A percentile compares a stretch with the other conserved stretches of the same genome.
These are phyloP conservation scores for Conringia planisiliqua DNA, from an alignment of 345 rosid genomes.

Conservation along the genomic window DNA sequence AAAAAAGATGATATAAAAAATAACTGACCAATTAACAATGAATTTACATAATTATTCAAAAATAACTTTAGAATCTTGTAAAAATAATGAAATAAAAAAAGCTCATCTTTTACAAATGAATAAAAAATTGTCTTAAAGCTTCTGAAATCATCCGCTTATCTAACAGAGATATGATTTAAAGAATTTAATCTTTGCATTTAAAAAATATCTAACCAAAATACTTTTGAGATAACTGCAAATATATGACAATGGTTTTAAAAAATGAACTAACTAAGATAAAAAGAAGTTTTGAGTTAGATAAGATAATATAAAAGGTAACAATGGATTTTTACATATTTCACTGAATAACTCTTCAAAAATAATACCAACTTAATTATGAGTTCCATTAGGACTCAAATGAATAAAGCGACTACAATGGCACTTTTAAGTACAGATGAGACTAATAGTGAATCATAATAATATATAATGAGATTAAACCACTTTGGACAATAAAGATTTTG, in stretches of 20 bases:
- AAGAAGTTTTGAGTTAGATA: neutral
- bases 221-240: neutral
- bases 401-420: slow-evolving; percentile 21
- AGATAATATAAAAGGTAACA: neutral
- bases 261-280: neutral
- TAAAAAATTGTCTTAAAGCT: too few relatives aligned
- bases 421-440: slow-evolving; percentile 26
- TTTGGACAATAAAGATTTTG: slow-evolving; percentile 9
- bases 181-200: neutral
- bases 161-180: neutral
- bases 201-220: neutral
- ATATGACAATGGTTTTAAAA: neutral
- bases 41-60: neutral
- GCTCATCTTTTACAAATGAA: too few relatives aligned
- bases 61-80: neutral
- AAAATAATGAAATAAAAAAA: too few relatives aligned
- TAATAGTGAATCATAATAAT: slow-evolving; percentile 7
- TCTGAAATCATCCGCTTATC: too few relatives aligned
- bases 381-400: slow-evolving; percentile 18
- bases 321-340: neutral
- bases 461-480: too few relatives aligned
- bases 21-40: neutral
- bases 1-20: neutral
- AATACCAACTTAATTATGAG: slow-evolving; percentile 19
- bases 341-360: neutral